These are phyloP conservation scores for Mollisiaceae sp. DNA, from an alignment of 2,329 filamentous ascomycete species.

Conservation along the genomic window DNA sequence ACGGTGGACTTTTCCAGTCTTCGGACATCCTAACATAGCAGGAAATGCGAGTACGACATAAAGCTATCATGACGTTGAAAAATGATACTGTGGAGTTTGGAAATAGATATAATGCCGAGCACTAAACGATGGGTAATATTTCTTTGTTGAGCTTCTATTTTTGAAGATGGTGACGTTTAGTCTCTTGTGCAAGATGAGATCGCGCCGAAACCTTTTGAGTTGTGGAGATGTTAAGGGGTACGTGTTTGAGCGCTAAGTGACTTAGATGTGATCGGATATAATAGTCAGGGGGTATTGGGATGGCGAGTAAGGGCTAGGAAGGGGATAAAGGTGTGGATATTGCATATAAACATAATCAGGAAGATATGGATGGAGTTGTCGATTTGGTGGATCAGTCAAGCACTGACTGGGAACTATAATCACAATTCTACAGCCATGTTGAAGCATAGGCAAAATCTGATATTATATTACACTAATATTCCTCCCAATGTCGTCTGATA, in stretches of 20 bases:
- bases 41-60: no score
- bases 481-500: conserved; percentile 63
- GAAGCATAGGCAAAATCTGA: not conserved
- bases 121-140: no score
- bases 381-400: no score
- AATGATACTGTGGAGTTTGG: no score
- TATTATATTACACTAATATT: conserved; percentile 31
- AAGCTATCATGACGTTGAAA: no score
- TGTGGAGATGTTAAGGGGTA: not conserved
- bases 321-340: not conserved
- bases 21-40: not conserved
- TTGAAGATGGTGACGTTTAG: no score
- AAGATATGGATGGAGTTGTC: no score
- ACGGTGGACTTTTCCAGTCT: not conserved
- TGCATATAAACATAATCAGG: no score
- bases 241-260: not conserved
- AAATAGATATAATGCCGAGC: no score
- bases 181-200: no score
- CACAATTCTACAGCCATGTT: not conserved
- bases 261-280: not conserved
- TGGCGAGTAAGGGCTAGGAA: not conserved
- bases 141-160: no score
- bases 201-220: not conserved
- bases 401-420: not conserved
- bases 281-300: not conserved